phyloP scores from a whole-genome alignment of 345 rosid species.

The Eucalyptus brandiana region DNA sequence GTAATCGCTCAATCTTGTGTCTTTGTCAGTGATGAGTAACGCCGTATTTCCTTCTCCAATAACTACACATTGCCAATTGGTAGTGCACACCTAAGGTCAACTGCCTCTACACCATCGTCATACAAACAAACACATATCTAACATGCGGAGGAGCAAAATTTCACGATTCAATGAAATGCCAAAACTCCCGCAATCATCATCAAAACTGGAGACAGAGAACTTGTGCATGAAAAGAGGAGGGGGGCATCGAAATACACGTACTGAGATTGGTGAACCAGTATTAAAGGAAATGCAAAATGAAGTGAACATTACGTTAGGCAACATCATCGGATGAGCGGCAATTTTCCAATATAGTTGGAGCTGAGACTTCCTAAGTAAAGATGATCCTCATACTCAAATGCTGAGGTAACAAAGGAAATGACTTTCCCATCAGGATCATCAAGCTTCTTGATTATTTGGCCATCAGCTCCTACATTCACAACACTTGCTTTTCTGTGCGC shows the following conservation, averaged over 20 bases:
- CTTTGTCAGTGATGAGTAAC: too few relatives aligned
- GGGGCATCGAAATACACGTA: neutral
- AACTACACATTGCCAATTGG: too few relatives aligned
- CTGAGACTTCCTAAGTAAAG: slow-evolving; percentile 39
- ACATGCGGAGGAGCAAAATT: rapidly evolving
- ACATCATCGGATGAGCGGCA: slow-evolving; percentile 1
- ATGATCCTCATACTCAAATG: slow-evolving; percentile 32
- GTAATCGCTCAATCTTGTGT: too few relatives aligned
- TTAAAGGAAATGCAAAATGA: neutral
- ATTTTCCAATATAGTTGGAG: slow-evolving; percentile 21
- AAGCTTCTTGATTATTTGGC: slow-evolving; percentile 5
- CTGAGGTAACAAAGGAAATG: slow-evolving; percentile 30
- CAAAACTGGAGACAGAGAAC: rapidly evolving
- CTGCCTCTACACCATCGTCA: rapidly evolving
- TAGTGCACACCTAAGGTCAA: too few relatives aligned
- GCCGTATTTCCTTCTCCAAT: rapidly evolving
- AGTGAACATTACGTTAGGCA: neutral
- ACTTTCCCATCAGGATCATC: slow-evolving; percentile 34
- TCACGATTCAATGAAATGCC: rapidly evolving
- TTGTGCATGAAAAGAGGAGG: too few relatives aligned
- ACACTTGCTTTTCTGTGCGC: slow-evolving; percentile 7
- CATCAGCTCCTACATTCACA: slow-evolving; percentile 26
- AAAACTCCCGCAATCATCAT: too few relatives aligned
- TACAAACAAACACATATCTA: too few relatives aligned
- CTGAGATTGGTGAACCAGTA: neutral